These are phyloP conservation scores for Gossypium schwendimanii DNA, from an alignment of 441 rosid species.

Conservation along the genomic window DNA sequence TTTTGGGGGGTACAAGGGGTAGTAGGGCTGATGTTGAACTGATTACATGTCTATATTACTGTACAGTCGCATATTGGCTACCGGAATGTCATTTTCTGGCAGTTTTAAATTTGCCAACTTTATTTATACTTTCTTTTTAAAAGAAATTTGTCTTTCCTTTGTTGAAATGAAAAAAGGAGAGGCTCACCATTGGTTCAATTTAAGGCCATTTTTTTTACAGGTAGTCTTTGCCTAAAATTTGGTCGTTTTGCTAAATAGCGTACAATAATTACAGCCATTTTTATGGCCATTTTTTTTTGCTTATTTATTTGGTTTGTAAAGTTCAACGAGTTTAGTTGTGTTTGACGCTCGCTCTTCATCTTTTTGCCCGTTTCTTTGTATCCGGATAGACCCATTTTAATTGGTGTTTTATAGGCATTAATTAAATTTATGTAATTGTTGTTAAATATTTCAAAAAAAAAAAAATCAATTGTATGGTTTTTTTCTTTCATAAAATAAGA, in stretches of 20 bases:
- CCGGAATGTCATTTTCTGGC: constrained; percentile 30
- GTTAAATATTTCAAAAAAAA: no score
- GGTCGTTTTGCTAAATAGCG: background rate
- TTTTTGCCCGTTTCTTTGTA: no score
- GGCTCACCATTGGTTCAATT: background rate
- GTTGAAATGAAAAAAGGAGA: background rate
- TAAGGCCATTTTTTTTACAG: background rate
- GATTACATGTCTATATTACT: constrained; percentile 33
- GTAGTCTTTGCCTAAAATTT: background rate
- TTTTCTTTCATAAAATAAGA: no score
- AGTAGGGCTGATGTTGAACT: constrained; percentile 20
- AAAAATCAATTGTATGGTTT: no score
- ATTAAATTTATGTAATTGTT: no score
- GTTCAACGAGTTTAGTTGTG: background rate
- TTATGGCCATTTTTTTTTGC: background rate
- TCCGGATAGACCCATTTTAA: no score
- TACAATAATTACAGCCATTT: background rate
- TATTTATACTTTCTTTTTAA: background rate
- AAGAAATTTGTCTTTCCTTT: background rate
- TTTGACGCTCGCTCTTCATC: no score
- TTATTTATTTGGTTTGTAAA: background rate
- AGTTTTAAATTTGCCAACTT: constrained; percentile 35
- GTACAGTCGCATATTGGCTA: constrained; percentile 45
- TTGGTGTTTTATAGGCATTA: no score
- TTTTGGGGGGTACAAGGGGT: constrained; percentile 11